Evolutionary conservation across 192 early-diverging fungal genomes (phyloP).

Genomic region (Kappamyces sp.): DNA sequence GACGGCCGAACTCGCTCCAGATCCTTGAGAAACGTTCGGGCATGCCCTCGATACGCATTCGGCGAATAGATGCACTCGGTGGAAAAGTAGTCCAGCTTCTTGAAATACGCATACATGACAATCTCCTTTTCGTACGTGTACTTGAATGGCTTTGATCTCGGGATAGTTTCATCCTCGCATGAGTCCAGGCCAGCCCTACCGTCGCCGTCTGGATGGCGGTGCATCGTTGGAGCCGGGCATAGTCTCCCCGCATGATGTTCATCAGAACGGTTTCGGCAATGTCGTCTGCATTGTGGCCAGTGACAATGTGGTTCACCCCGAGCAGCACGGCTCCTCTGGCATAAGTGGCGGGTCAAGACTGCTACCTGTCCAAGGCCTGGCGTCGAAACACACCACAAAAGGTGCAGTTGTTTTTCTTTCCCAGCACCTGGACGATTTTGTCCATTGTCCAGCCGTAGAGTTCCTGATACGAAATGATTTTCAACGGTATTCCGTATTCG

Average conservation of each 20-base stretch:
- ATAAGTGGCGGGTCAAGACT: too few relatives aligned
- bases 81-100: constrained; percentile 95
- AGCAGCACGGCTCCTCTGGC: constrained; percentile 81
- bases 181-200: constrained; percentile 35
- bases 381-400: constrained; percentile 98
- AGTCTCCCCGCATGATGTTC: constrained; percentile 95
- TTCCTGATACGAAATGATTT: constrained; percentile 91
- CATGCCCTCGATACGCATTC: constrained; percentile 94
- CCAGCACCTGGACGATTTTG: constrained; percentile 87
- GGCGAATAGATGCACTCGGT: constrained; percentile 98
- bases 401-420: constrained; percentile 97
- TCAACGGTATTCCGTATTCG: constrained; percentile 88
- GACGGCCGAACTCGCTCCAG: constrained; percentile 82
- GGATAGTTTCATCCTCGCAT: constrained; percentile 52
- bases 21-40: constrained; percentile 91
- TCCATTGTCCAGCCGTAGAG: constrained; percentile 99
- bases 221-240: constrained; percentile 84
- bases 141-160: constrained; percentile 95
- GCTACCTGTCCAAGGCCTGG: constrained; percentile 75
- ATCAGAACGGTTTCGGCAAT: constrained; percentile 98
- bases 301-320: constrained; percentile 91
- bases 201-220: constrained; percentile 83
- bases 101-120: constrained; percentile 97
- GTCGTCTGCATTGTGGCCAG: constrained; percentile 98
- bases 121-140: constrained; percentile 99